Percentiles rank a stretch among this genome's conserved stretches.
Evolutionary conservation across 2,329 filamentous ascomycete species (phyloP).

Genomic region (Calonectria ilicicola): DNA sequence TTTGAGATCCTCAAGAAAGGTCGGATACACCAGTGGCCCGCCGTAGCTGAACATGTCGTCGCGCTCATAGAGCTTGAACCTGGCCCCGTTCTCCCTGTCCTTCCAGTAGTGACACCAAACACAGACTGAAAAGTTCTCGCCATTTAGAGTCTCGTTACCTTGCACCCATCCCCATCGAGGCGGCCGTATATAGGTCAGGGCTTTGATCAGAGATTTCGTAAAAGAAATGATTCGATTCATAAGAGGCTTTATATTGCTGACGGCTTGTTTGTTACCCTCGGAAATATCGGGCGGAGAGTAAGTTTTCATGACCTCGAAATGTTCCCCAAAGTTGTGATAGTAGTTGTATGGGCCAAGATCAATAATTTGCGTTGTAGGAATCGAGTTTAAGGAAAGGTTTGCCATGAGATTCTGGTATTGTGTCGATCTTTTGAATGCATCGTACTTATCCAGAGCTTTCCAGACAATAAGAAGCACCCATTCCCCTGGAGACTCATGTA

Average conservation of each 20-base stretch:
- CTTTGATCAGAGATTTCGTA: not conserved
- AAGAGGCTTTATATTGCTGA: not conserved
- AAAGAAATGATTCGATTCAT: not conserved
- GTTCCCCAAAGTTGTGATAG: not conserved
- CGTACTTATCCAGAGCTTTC: not conserved
- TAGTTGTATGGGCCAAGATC: not conserved
- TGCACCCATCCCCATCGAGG: not conserved
- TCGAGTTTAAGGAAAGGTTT: not conserved
- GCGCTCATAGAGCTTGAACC: not conserved
- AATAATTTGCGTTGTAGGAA: not conserved
- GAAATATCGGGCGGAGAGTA: not conserved
- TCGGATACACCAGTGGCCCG: not conserved
- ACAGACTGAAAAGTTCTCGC: not conserved
- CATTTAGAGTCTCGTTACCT: not conserved
- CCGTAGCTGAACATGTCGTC: not conserved
- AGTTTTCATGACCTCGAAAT: not conserved
- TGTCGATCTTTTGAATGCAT: not conserved
- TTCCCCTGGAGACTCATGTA: not conserved
- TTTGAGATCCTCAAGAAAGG: not conserved
- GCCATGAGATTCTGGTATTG: not conserved
- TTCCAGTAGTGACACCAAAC: not conserved
- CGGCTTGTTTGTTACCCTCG: not conserved
- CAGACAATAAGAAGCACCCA: not conserved
- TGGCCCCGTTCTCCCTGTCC: not conserved
- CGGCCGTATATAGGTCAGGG: not conserved